phyloP scores from a whole-genome alignment of 768 basidiomycete species.

The Amanita brunnescens region DNA sequence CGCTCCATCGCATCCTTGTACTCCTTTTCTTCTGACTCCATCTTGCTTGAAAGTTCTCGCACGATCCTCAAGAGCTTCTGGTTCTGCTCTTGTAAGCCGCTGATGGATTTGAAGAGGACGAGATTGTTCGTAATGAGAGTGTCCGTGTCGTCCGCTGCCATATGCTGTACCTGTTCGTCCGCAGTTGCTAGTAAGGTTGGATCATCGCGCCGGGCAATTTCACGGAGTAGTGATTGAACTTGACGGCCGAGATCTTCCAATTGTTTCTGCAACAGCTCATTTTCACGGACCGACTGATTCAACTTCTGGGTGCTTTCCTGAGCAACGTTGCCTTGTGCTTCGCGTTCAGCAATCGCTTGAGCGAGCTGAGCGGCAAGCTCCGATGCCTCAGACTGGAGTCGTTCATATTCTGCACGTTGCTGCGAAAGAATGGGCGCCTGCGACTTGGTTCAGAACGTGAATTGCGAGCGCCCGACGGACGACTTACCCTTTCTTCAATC shows the following conservation, averaged over 20 bases:
- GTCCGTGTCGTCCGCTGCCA: conserved; percentile 50
- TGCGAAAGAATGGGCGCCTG: conserved; percentile 88
- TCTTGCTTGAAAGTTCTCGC: conserved; percentile 71
- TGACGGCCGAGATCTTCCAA: conserved; percentile 80
- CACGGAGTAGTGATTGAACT: conserved; percentile 69
- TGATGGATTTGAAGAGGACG: conserved; percentile 76
- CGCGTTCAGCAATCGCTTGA: conserved; percentile 67
- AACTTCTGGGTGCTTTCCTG: conserved; percentile 60
- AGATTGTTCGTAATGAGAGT: conserved; percentile 83
- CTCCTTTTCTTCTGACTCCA: conserved; percentile 81
- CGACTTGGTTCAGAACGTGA: not conserved
- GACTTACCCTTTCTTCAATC: conserved; percentile 80
- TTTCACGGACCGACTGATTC: conserved; percentile 48
- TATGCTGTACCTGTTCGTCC: conserved; percentile 49
- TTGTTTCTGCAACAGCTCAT: conserved; percentile 62
- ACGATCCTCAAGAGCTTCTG: conserved; percentile 80
- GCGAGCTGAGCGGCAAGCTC: conserved; percentile 78
- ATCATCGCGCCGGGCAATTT: conserved; percentile 76
- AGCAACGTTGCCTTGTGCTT: conserved; percentile 44
- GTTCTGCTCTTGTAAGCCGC: conserved; percentile 84
- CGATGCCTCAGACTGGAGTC: conserved; percentile 68
- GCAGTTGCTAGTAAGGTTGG: conserved; percentile 55
- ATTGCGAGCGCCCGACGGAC: not conserved
- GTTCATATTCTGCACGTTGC: conserved; percentile 85
- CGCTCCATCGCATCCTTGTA: conserved; percentile 60